Conservation (phyloP, 2,329 filamentous ascomycete species). For the Diplodia seriata region DNA sequence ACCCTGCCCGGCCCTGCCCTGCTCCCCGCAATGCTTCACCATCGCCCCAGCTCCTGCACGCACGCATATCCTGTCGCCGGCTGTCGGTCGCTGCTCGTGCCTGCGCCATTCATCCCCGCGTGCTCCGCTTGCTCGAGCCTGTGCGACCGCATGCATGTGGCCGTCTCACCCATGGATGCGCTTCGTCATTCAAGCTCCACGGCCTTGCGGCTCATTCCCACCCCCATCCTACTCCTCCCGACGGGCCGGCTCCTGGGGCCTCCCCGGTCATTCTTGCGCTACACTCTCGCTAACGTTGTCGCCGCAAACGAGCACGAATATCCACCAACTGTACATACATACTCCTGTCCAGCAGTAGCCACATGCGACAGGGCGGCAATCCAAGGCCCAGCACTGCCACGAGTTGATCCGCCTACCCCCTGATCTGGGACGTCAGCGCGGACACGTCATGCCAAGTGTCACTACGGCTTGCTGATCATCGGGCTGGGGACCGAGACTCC, state of each 20-base stretch:
- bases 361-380: constrained; percentile 1
- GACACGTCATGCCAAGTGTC: constrained; percentile 14
- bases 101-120: background rate
- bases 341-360: background rate
- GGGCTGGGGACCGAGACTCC: background rate
- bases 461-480: constrained; percentile 7
- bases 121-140: background rate
- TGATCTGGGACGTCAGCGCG: background rate
- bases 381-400: constrained; percentile 7
- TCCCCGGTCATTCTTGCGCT: background rate
- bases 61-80: background rate
- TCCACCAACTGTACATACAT: too few relatives aligned
- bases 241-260: constrained; percentile 2
- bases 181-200: background rate
- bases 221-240: constrained; percentile 6
- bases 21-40: constrained; percentile 21
- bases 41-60: background rate
- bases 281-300: background rate
- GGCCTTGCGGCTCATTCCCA: background rate
- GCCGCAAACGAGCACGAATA: too few relatives aligned
- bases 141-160: background rate
- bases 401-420: constrained; percentile 6
- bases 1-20: constrained; percentile 1
- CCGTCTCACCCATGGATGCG: background rate
- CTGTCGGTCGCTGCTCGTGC: background rate